A percentile compares a stretch with the other conserved stretches of the same genome.
Evolutionary conservation across 164 flowering plant genomes (phyloP).

Genomic region (Vitis amurensis): DNA sequence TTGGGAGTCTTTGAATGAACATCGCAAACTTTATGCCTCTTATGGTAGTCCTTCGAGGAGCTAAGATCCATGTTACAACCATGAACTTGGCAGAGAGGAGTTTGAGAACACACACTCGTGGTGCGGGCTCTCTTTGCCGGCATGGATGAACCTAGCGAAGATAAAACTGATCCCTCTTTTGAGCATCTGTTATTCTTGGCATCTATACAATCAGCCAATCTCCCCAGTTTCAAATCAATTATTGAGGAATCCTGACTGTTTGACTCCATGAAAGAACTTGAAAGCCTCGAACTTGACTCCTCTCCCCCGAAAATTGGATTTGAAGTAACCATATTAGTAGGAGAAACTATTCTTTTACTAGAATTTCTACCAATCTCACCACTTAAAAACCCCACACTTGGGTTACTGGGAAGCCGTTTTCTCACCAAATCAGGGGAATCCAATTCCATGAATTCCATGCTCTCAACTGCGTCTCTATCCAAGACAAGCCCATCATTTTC

Average conservation of each 20-base stretch:
- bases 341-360: conserved; percentile 6
- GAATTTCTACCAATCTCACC: conserved; percentile 1
- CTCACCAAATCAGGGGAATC: not conserved
- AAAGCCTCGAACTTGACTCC: conserved; percentile 6
- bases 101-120: not conserved
- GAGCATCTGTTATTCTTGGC: not conserved
- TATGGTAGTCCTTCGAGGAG: conserved; percentile 22
- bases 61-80: conserved; percentile 19
- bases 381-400: not conserved
- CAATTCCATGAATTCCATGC: conserved; percentile 5
- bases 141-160: not conserved
- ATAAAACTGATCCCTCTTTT: conserved; percentile 1
- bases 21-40: conserved; percentile 21
- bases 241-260: conserved; percentile 5
- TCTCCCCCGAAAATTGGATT: conserved; percentile 5
- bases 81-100: conserved; percentile 18
- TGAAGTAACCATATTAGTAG: conserved; percentile 11
- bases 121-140: conserved; percentile 1
- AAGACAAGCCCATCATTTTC: not conserved
- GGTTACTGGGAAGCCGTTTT: not conserved
- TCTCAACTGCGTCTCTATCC: conserved; percentile 1
- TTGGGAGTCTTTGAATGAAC: conserved; percentile 19
- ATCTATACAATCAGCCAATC: conserved; percentile 2
- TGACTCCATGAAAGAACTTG: conserved; percentile 2
- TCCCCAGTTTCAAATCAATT: conserved; percentile 12